Evolutionary conservation across 2,329 filamentous ascomycete species (phyloP).

Genomic region (Pyricularia pennisetigena): DNA sequence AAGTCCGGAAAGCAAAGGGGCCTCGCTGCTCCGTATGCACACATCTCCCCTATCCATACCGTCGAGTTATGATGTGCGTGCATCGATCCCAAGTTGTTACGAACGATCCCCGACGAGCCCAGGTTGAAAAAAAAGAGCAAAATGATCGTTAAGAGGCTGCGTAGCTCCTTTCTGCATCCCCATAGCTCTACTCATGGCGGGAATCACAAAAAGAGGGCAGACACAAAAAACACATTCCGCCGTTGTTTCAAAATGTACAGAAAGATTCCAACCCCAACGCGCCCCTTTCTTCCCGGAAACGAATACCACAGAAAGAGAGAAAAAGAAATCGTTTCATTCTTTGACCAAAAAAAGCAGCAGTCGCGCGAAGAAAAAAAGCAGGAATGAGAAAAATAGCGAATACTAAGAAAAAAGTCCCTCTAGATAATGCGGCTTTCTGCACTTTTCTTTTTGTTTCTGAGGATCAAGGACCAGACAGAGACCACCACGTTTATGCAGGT

Average conservation of each 20-base stretch:
- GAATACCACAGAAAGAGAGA: slow-evolving; percentile 4
- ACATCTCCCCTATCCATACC: background rate
- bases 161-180: background rate
- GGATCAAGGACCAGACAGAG: slow-evolving; percentile 10
- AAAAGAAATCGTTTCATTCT: slow-evolving; percentile 7
- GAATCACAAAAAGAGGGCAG: slow-evolving; percentile 7
- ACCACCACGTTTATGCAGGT: slow-evolving; percentile 1
- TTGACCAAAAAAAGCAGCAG: slow-evolving; percentile 19
- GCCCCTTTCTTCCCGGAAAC: slow-evolving; percentile 15
- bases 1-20: background rate
- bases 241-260: slow-evolving; percentile 22
- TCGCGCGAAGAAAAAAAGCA: slow-evolving; percentile 16
- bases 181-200: background rate
- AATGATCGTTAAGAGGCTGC: background rate
- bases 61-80: background rate
- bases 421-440: slow-evolving; percentile 11
- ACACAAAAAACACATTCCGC: slow-evolving; percentile 13
- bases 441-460: slow-evolving; percentile 6
- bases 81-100: background rate
- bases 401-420: slow-evolving; percentile 7
- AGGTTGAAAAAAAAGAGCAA: slow-evolving; percentile 7
- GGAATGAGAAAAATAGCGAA: slow-evolving; percentile 16
- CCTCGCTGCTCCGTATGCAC: background rate
- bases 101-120: background rate
- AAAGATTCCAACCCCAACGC: slow-evolving; percentile 23